Evolutionary conservation across 2,329 filamentous ascomycete species (phyloP), one percentile per base, ranked within the genome.

Genomic region (Trichoderma arundinaceum): DNA sequence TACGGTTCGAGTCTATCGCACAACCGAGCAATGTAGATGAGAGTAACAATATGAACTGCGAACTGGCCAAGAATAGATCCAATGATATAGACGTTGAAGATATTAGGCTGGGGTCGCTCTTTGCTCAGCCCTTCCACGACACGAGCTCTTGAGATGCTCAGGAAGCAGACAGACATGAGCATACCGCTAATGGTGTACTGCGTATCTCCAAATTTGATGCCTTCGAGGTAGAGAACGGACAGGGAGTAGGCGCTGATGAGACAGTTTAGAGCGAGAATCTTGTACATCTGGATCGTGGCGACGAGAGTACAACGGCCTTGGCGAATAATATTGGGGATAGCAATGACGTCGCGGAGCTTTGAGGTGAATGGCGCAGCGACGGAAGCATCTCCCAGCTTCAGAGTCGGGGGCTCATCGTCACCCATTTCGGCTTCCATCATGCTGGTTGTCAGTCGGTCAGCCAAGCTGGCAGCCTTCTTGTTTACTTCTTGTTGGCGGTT

Each of bases 251-350:
- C 95, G 72, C 92, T 97, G 76, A 99, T 99, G 72, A 99, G 84
- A 77, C 95, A 99, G 83, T 99, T 99, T 67, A 99, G 83, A 7
- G 95, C 95, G 59, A 99, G 87, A 73, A 99, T 99, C 86, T 97
- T 99, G 88, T 99, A 99, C 94, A 99, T 99, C 83, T 99, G 95
- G 70, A 99, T 98, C 0, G 95, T 99, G 38, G 95, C 95, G 63
- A 99, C 95, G 19, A 99, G 88, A 7, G 95, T 99, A 82, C 95
- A 99, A 68, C 95, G 91, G 66, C 95, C 95, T 81, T 99, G 95
- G 66, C 95, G 92, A 74, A 99, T 95, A 73, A 99, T 99, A 81
- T 99, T 99, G 60, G 95, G 94, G 66, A 99, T 93, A 43, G 95
- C 95, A 72, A 99, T 88, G 66, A 99, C 95, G 74, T 99, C 97